A percentile compares a stretch with the other conserved stretches of the same genome.
These are phyloP conservation scores for Penicillium capsulatum DNA, from an alignment of 2,329 filamentous ascomycete genomes.

Conservation along the genomic window DNA sequence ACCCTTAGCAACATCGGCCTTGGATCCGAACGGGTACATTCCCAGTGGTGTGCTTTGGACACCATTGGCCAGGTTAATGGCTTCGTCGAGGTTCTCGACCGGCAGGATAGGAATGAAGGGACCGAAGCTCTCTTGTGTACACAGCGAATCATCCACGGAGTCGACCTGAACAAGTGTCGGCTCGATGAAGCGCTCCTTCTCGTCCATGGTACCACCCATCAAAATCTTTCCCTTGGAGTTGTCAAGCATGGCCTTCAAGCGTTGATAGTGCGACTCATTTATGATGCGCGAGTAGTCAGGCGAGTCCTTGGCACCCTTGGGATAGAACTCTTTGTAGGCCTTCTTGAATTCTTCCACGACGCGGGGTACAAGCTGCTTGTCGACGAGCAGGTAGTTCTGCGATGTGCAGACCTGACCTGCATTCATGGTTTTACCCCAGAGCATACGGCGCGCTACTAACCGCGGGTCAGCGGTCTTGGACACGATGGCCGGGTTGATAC, in stretches of 20 bases:
- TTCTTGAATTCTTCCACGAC: slow-evolving; percentile 73
- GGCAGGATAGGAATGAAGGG: slow-evolving; percentile 83
- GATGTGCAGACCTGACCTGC: slow-evolving; percentile 88
- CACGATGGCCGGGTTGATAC: slow-evolving; percentile 85
- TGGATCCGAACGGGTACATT: slow-evolving; percentile 79
- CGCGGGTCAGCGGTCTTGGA: slow-evolving; percentile 76
- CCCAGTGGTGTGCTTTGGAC: slow-evolving; percentile 80
- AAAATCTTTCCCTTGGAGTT: slow-evolving; percentile 76
- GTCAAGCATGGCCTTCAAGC: slow-evolving; percentile 90
- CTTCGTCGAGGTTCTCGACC: slow-evolving; percentile 75
- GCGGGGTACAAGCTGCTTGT: slow-evolving; percentile 64
- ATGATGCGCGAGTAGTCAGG: slow-evolving; percentile 76
- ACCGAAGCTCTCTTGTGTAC: slow-evolving; percentile 83
- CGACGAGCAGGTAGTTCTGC: slow-evolving; percentile 87
- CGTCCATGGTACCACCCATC: slow-evolving; percentile 78
- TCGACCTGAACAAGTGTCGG: slow-evolving; percentile 87
- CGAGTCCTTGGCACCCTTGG: slow-evolving; percentile 72
- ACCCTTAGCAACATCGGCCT: slow-evolving; percentile 72
- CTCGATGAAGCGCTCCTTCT: slow-evolving; percentile 76
- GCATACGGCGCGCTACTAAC: slow-evolving; percentile 74
- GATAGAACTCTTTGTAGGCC: slow-evolving; percentile 73
- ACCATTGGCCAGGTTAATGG: slow-evolving; percentile 73
- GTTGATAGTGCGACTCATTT: slow-evolving; percentile 72
- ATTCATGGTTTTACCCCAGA: slow-evolving; percentile 86
- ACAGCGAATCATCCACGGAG: slow-evolving; percentile 68